Evolutionary conservation across 1,284 basidiomycete genomes (phyloP), one percentile per base, ranked within the genome.

Genomic region (Trametes polyzona): DNA sequence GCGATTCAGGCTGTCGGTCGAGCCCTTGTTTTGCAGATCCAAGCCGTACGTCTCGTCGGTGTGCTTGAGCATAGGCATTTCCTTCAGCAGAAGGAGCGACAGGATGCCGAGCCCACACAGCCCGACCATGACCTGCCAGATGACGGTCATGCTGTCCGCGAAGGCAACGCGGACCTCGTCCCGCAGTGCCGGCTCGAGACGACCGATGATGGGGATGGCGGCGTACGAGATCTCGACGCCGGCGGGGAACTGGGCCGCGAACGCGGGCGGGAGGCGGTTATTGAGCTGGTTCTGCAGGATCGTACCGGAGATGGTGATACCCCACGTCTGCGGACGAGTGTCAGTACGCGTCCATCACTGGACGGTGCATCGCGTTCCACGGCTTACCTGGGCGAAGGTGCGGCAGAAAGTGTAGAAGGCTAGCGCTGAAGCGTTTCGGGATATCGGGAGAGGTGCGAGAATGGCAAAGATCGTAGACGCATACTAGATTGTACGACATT

Each of bases 241-340:
- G 5, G 53, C 39, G 0, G 73, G 73, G 52, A 78, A 71, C 32
- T 58, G 59, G 1, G 60, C 33, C 11, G 71, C 37, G 54, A 79
- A 76, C 1, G 55, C 66, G 1, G 58, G 23, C 0, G 77, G 77
- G 0, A 80, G 71, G 0, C 63, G 63, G 5, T 57, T 62, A 50
- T 65, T 64, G 6, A 78, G 72, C 59, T 73, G 59, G 53, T 77
- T 79, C 53, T 78, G 72, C 0, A 80, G 66, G n/a, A 79, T 68
- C 0, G 74, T 69, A 23, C 69, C 66, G 2, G 71, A 68, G 55
- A 78, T 73, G 2, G 76, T 67, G 48, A 78, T 67, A 2, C 77
- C 77, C 73, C 73, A 78, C 1, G 69, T 72, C 73, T 76, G 32
- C 21, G 24, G 10, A 21, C 8, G 33, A 24, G 9, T 2, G 21